Base-by-base conservation (phyloP, 257 asterid genomes). In the Datura wrightii region DNA sequence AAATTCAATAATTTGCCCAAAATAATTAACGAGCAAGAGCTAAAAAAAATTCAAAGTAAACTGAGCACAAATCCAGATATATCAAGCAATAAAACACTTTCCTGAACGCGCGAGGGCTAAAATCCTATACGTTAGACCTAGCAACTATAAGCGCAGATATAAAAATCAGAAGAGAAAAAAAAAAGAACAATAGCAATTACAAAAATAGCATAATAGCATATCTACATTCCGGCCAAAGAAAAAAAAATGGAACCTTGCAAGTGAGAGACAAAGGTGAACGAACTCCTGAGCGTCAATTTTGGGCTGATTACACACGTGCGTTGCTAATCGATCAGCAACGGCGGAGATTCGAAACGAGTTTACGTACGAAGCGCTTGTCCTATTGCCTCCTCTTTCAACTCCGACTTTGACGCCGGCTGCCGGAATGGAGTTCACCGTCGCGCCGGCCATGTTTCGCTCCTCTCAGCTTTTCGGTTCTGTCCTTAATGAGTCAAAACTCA, bases 221-320 rank as follows among this genome's bases (percentile, higher is more conserved):
- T 54, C n/a, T 5, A 54, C 13, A 34, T 34, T 65, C 72, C 46
- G 72, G 10, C 10, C n/a, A 65, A 34, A 34, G 46, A 65, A 65
- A 5, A 34, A 13, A 34, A 34, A 65, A 36, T 5, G n/a, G n/a
- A 34, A 65, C 78, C 78, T 39, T 39, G 98, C 86, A 41, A 95
- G 94, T 6, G 95, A 90, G 65, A 90, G 91, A 83, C 97, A 93
- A 55, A 93, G 95, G 58, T 90, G 88, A 41, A 50, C 58, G 81
- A 91, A 90, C 86, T 92, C 93, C 14, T n/a, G 59, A 53, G 53
- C 6, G 46, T 89, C 90, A 84, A 36, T 63, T 39, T 63, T 69
- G 19, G 87, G 79, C 41, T 72, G 84, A 79, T 34, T 39, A 59
- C 71, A 53, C 24, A 88, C 66, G 86, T 83, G 89, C 1, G 8